Base-by-base conservation (phyloP, 2,329 filamentous ascomycete species). In the Xylogone sp. region DNA sequence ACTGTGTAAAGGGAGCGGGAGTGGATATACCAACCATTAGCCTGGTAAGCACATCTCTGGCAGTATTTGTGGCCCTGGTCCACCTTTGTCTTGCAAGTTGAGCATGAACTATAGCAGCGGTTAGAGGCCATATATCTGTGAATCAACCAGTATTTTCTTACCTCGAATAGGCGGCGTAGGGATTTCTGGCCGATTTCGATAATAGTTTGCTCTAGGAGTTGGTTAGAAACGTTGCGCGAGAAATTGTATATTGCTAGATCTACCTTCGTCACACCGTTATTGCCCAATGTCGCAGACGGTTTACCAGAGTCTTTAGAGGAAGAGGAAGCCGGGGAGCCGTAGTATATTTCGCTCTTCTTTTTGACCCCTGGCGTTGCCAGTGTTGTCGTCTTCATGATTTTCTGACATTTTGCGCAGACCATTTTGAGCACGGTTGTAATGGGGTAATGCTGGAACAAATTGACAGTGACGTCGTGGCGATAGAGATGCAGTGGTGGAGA, bases 311-410 rank as follows among this genome's bases (percentile, higher is more conserved):
- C 65, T 20, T 72, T 70, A 43, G 69, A 65, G 6, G 59, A 61
- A 2, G 70, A 69, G 12, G 59, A 61, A 6, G 62, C 62, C 6
- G 80, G 68, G 2, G 82, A 85, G 45, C 82, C 82, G 61, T 82
- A 78, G 66, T 85, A 86, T 70, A 86, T 82, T 48, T 86, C 83
- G 62, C 69, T 81, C 73, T 83, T 86, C 70, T 82, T 83, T 69
- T 86, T 86, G 55, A 86, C 82, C 22, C 75, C 78, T 0, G 83
- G 83, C 0, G 83, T 86, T 54, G 80, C 82, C 51, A 86, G 76
- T 12, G 78, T 74, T 13, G 82, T 85, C 49, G 75, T 71, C 66
- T 82, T 82, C 50, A 77, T 70, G 49, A 80, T 75, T 66, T 83
- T 84, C 60, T 83, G 75, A 59, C 83, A 86, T 69, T 82, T 85